Evolutionary conservation across 768 basidiomycete genomes (phyloP), one percentile per base, ranked within the genome.

Genomic region (Rhodotorula paludigena): DNA sequence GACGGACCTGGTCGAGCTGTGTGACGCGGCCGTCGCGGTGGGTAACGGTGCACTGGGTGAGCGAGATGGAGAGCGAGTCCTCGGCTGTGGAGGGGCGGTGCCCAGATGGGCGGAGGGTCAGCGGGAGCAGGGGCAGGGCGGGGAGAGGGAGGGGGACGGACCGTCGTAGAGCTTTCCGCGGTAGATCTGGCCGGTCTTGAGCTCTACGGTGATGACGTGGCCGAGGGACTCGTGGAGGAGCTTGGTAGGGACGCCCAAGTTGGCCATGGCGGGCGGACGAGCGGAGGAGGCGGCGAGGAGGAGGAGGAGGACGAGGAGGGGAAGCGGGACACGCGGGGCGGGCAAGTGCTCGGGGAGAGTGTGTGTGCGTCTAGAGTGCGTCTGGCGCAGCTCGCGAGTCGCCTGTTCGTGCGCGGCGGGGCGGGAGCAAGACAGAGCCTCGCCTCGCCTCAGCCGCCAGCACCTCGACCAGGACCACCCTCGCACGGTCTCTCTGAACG

Each of bases 1-100:
- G n/a, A 45, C 71, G 61, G 39, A 97, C 94, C 79, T 97, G 94
- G 81, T 98, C 96, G 57, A 99, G 83, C 78, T 99, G 96, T 20
- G 96, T 96, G 36, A 99, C 92, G 75, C 96, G 90, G 33, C 96
- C 96, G 83, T 99, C 96, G 60, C 96, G 86, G 60, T 89, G 91
- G 21, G 96, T 99, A 39, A 98, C 96, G 38, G 96, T 98, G 76
- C 97, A 96, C 72, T 98, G 92, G 78, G 85, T 90, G 71, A 98
- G 78, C 8, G 93, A 92, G 77, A 99, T 92, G 80, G 98, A 98
- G 51, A 98, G 83, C 74, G 96, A 96, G 77, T 99, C 96, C 79
- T 99, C 96, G 73, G 96, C 96, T 99, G 79, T 68, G 49, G 30
- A 36, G 30, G 49, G n/a, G n/a, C n/a, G n/a, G n/a, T n/a, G n/a